Evolutionary conservation across 1,284 basidiomycete genomes (phyloP), one percentile per base, ranked within the genome.

Genomic region (Sphagnurus paluster): DNA sequence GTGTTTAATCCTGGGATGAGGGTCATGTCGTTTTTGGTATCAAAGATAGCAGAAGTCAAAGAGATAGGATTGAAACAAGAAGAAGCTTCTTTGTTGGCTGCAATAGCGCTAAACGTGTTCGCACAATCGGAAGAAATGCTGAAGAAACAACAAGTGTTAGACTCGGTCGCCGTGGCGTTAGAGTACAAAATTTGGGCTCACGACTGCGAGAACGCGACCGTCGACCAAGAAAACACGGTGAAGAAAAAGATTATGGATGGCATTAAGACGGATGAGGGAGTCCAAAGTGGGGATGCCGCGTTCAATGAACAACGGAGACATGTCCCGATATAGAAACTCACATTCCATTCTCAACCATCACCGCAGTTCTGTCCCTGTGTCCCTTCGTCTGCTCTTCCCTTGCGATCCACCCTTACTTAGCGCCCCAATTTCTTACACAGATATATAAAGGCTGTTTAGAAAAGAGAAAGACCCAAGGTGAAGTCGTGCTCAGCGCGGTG

Each of bases 61-160:
- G 71, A 67, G 13, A 64, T 57, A 13, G 76, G 64, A 55, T 77
- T 79, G 32, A 88, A 64, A 59, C 85, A 88, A 8, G 67, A 53
- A 1, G 75, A 66, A 16, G 77, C 71, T 37, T 77, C 71, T 0
- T 72, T 49, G 43, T 76, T 75, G 9, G 65, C 48, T 1, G 76
- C 73, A 24, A 86, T 52, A 17, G 52, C 45, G 10, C 64, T 42
- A 25, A 80, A 41, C 11, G 77, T 59, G 29, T 49, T 57, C 42
- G 68, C 61, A 54, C 78, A 80, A 33, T 53, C 43, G 5, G 62
- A 50, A 4, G 74, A 75, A 30, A 77, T 41, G 4, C 40, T 43
- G n/a, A n/a, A n/a, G n/a, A 10, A 9, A 32, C n/a, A 28, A 10
- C 11, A 14, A 37, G n/a, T 33, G 19, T 28, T 9, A 42, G 32